Conservation (phyloP, 2,329 filamentous ascomycete genomes). For the Chrysosporium queenslandicum region DNA sequence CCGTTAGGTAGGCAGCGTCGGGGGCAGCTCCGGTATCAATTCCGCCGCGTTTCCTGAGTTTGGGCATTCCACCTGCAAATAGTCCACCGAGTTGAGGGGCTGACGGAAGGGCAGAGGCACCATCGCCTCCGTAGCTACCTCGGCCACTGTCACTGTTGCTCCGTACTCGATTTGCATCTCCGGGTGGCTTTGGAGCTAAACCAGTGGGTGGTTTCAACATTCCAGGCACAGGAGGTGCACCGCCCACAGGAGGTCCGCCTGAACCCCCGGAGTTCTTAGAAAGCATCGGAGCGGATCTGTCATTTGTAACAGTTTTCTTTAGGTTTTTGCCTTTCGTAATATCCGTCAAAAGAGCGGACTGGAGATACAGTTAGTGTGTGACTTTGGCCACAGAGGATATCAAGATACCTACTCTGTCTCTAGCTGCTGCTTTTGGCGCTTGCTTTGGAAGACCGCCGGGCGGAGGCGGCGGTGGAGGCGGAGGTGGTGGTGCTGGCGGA, state of each 20-base stretch:
- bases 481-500: constrained; percentile 45
- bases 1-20: constrained; percentile 66
- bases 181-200: constrained; percentile 57
- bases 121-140: constrained; percentile 24
- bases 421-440: constrained; percentile 46
- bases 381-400: neutral
- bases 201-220: constrained; percentile 50
- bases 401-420: constrained; percentile 50
- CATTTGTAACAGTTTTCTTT: constrained; percentile 83
- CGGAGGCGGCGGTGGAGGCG: constrained; percentile 58
- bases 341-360: constrained; percentile 81
- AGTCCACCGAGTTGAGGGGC: constrained; percentile 77
- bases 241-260: constrained; percentile 54
- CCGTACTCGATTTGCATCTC: constrained; percentile 51
- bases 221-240: constrained; percentile 72
- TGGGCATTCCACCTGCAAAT: constrained; percentile 91
- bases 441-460: constrained; percentile 42
- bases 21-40: constrained; percentile 64
- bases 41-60: constrained; percentile 78
- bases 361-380: constrained; percentile 7
- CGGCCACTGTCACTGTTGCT: constrained; percentile 69
- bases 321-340: constrained; percentile 71
- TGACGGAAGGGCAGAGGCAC: constrained; percentile 42
- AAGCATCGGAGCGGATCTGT: constrained; percentile 73
- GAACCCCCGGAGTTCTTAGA: constrained; percentile 47